Base-by-base conservation (phyloP, 208 protist species). In the Acanthamoeba royreba region DNA sequence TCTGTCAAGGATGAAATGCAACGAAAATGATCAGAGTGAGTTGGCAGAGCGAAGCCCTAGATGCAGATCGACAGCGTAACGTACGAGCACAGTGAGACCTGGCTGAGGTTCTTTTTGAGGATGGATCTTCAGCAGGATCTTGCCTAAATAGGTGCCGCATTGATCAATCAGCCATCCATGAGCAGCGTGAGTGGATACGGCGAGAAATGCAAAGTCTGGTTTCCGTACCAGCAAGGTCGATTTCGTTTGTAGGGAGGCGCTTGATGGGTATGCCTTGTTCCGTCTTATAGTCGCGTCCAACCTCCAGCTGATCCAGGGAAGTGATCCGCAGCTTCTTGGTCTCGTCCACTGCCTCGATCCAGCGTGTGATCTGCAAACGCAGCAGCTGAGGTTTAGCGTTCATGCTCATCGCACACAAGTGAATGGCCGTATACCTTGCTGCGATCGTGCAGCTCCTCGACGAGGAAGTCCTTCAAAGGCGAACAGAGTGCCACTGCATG, bases 211-310 rank as follows among this genome's bases (percentile, higher is more conserved):
- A 66, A 28, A 28, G 55, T 4, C 4, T n/a, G n/a, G n/a, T n/a
- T n/a, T n/a, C 5, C 55, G 55, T 43, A 89, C 81, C 81, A n/a
- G 83, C 83, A 43, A 90, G 8, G 52, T 90, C 53, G 31, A 90
- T 42, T 15, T 72, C 52, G 35, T 90, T 90, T 42, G 52, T 72
- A 49, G 83, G 38, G 7, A 90, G 45, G 25, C 83, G 83, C 49
- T 66, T 55, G 52, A 90, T 90, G 53, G 83, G 83, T 25, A 90
- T 90, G 11, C 83, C 49, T 38, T 90, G 31, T 28, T 90, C 83
- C 17, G 83, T 90, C 35, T 90, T 90, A 49, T 90, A 90, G 19
- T 90, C 38, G 8, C 83, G 46, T 11, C 53, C 83, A 11, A 90
- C 25, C 22, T 90, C 83, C 52, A 90, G 83, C n/a, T 90, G 52